Percentiles rank a stretch among this genome's conserved stretches.
phyloP scores from a whole-genome alignment of 1,139 yeast genomes.

The Williopsis jadinii region DNA sequence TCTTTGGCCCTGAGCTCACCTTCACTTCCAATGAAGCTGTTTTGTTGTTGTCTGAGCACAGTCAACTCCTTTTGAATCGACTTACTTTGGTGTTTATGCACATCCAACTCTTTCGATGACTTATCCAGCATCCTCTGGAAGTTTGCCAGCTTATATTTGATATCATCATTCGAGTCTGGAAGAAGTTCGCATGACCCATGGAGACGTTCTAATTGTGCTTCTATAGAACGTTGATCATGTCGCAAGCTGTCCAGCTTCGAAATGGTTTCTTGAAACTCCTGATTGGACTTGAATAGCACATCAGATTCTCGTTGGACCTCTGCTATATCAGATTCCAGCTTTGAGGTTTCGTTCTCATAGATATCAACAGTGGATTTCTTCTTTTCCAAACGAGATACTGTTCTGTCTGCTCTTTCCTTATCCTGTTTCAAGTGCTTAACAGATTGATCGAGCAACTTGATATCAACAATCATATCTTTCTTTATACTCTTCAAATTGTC shows the following conservation, averaged over 20 bases:
- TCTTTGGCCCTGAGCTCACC: constrained; percentile 53
- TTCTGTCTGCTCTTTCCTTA: constrained; percentile 61
- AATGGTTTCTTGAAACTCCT: constrained; percentile 69
- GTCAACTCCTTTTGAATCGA: constrained; percentile 20
- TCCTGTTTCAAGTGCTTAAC: constrained; percentile 73
- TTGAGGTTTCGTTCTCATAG: constrained; percentile 43
- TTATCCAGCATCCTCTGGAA: constrained; percentile 42
- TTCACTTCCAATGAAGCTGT: constrained; percentile 39
- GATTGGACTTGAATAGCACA: constrained; percentile 64
- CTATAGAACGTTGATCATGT: constrained; percentile 37
- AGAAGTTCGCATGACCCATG: constrained; percentile 38
- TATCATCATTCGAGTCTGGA: constrained; percentile 42
- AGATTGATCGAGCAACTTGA: constrained; percentile 67
- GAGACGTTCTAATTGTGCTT: constrained; percentile 44
- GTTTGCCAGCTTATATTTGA: constrained; percentile 43
- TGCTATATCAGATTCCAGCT: constrained; percentile 43
- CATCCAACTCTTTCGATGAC: constrained; percentile 28
- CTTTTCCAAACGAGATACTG: constrained; percentile 40
- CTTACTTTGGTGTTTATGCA: constrained; percentile 19
- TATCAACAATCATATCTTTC: constrained; percentile 71
- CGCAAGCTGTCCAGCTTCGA: constrained; percentile 55
- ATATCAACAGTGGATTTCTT: constrained; percentile 38
- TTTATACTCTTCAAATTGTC: constrained; percentile 71
- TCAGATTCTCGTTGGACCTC: constrained; percentile 54
- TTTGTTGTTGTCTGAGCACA: constrained; percentile 29